Conservation (phyloP, 805 yeast genomes). For the Schwanniomyces polymorphus region DNA sequence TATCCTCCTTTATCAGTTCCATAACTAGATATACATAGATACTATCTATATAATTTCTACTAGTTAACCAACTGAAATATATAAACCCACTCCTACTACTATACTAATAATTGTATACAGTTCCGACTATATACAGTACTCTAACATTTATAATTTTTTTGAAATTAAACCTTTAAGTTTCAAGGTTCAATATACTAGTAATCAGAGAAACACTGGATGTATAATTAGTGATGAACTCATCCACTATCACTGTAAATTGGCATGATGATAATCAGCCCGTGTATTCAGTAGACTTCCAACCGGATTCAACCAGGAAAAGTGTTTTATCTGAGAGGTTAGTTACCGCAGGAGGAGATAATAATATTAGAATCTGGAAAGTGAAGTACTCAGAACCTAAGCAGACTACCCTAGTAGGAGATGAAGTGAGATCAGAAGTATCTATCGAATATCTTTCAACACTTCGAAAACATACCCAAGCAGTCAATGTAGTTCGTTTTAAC, state of each 20-base stretch:
- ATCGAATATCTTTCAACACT: slow-evolving; percentile 81
- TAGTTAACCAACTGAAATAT: too few species aligned
- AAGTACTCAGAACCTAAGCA: slow-evolving; percentile 2
- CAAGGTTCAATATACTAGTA: neutral
- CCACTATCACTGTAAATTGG: slow-evolving; percentile 65
- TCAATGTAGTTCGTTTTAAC: slow-evolving; percentile 83
- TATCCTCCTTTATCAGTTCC: too few species aligned
- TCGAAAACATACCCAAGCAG: slow-evolving; percentile 90
- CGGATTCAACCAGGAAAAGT: slow-evolving; percentile 15
- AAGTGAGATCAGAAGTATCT: slow-evolving; percentile 11
- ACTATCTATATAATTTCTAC: too few species aligned
- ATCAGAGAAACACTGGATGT: neutral
- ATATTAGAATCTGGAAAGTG: slow-evolving; percentile 62
- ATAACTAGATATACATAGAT: too few species aligned
- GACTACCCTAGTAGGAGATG: neutral
- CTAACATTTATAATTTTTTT: neutral
- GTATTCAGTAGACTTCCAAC: slow-evolving; percentile 67
- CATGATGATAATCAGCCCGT: slow-evolving; percentile 76
- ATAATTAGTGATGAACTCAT: slow-evolving; percentile 28
- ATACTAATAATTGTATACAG: too few species aligned
- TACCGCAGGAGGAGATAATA: slow-evolving; percentile 94
- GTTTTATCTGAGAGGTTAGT: slow-evolving; percentile 52
- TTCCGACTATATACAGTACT: too few species aligned
- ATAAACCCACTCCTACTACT: too few species aligned
- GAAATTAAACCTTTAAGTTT: neutral